Conservation (phyloP, 192 early-diverging fungal genomes). For the Globomyces pollinis-pini region DNA sequence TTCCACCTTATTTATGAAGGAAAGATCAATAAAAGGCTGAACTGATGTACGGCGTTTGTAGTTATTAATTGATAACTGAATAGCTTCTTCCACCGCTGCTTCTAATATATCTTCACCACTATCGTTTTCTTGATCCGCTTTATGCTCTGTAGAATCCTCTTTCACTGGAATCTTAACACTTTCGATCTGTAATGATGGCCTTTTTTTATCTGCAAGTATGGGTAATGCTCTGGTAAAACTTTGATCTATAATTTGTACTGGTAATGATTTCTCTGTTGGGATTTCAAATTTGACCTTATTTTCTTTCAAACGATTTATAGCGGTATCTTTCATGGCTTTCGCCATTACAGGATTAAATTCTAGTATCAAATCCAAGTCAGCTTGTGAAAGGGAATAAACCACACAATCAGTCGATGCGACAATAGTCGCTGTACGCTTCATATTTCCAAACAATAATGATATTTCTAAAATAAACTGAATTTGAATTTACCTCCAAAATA, state of each 20-base stretch:
- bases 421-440: slow-evolving; percentile 20
- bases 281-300: not conserved
- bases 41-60: not conserved
- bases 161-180: too few species aligned
- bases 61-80: too few species aligned
- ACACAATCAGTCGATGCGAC: slow-evolving; percentile 12
- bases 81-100: too few species aligned
- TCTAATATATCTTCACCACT: too few species aligned
- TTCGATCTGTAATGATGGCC: too few species aligned
- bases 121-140: too few species aligned
- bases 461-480: slow-evolving; percentile 10
- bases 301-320: slow-evolving; percentile 7
- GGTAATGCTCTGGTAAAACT: too few species aligned
- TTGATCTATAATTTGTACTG: too few species aligned
- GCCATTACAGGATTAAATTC: slow-evolving; percentile 13
- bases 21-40: not conserved
- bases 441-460: slow-evolving; percentile 15
- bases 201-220: too few species aligned
- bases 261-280: not conserved
- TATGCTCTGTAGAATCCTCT: too few species aligned
- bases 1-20: slow-evolving; percentile 1
- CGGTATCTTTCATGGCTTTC: slow-evolving; percentile 8
- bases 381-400: slow-evolving; percentile 13
- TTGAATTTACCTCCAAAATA: slow-evolving; percentile 22
- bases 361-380: slow-evolving; percentile 13